These are phyloP conservation scores for Penicillium ucsense DNA, from an alignment of 495 filamentous ascomycete species.

Conservation along the genomic window DNA sequence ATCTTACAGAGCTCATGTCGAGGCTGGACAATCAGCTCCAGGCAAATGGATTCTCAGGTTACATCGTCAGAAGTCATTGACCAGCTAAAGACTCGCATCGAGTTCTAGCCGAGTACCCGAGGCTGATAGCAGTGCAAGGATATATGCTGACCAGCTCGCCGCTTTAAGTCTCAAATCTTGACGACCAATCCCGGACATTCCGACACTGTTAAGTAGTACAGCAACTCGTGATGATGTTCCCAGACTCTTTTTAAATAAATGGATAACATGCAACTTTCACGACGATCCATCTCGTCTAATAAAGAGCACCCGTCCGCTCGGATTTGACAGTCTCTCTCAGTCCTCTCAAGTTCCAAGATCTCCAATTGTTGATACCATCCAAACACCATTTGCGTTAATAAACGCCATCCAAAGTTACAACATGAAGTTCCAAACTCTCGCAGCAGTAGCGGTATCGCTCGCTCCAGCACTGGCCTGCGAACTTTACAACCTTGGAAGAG, in stretches of 20 bases:
- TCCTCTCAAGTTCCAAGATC: neutral
- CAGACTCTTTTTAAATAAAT: too few species aligned
- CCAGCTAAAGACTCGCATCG: neutral
- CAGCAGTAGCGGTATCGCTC: neutral
- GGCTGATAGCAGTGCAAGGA: neutral
- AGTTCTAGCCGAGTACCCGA: too few species aligned
- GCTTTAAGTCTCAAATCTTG: neutral
- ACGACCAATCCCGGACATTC: neutral
- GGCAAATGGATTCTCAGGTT: neutral
- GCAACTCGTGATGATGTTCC: too few species aligned
- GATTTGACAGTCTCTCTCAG: neutral
- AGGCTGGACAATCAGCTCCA: neutral
- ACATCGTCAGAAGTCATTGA: neutral
- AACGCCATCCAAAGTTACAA: neutral
- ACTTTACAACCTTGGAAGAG: neutral
- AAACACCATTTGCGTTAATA: neutral
- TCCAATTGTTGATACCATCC: neutral
- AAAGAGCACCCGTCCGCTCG: too few species aligned
- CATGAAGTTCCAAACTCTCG: neutral
- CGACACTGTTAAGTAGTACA: neutral
- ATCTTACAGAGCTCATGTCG: neutral
- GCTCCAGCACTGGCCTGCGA: slow-evolving; percentile 1
- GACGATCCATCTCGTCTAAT: too few species aligned
- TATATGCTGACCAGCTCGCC: neutral
- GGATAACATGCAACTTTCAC: too few species aligned